Base-by-base conservation (phyloP, 768 basidiomycete species). In the Termitomyces sp. region DNA sequence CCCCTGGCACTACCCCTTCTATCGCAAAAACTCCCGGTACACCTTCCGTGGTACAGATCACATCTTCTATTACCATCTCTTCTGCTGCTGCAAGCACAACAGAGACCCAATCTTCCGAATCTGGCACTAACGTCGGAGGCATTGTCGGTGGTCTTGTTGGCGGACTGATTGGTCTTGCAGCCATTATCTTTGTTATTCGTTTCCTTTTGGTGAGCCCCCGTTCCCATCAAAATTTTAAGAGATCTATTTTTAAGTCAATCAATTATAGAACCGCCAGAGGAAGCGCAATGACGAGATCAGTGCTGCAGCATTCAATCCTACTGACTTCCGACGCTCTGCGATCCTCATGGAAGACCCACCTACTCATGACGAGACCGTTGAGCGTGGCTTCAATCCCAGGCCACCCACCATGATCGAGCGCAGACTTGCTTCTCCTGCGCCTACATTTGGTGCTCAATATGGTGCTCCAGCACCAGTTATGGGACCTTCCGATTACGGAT, bases 261-360 rank as follows among this genome's bases (percentile, higher is more conserved):
- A 58, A 50, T 53, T 34, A 40, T 26, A 52, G 47, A 45, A 58
- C 24, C 58, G 82, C 75, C 76, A 77, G 51, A 78, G 77, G 38
- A 71, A 70, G 35, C 70, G 74, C 46, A 71, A 72, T 59, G 72
- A 70, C 19, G 67, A 73, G n/a, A 22, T 43, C 3, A 71, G 71
- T 0, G 75, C 77, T 26, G 63, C 68, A 45, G 68, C 64, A 19
- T 90, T 87, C 67, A 76, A 81, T 58, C 68, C 83, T 1, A 66
- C 70, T 43, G 77, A 77, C 10, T 87, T 87, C 76, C 79, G 81
- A 50, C 82, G 84, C 51, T 88, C 87, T 14, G 80, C 79, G n/a
- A 64, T 83, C 15, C 66, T 87, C 22, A 70, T 83, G 22, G 72
- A 81, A 45, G 85, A 86, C 59, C 75, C 78, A n/a, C 71, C 70